phyloP scores from a whole-genome alignment of 1,139 yeast genomes.

The Pichia sp. region DNA sequence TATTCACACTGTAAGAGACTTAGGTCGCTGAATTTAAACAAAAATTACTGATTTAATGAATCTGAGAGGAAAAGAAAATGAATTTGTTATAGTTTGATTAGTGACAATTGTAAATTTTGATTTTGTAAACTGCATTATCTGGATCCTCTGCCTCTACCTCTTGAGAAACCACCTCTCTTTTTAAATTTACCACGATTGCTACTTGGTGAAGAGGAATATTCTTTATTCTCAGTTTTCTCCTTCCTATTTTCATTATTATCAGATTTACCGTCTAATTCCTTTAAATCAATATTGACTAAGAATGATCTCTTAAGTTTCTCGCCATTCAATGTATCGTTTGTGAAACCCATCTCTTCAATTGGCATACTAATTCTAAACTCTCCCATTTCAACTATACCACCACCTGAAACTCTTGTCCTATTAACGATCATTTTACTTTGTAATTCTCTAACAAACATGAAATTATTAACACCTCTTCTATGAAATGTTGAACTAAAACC shows the following conservation, averaged over 20 bases:
- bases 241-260: background rate
- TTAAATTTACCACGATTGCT: slow-evolving; percentile 1
- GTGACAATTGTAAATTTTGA: background rate
- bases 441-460: slow-evolving; percentile 39
- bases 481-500: slow-evolving; percentile 40
- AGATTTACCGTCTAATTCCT: slow-evolving; percentile 28
- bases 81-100: no score
- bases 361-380: slow-evolving; percentile 34
- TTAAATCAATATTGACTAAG: slow-evolving; percentile 32
- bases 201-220: background rate
- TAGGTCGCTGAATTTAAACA: slow-evolving; percentile 23
- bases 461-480: slow-evolving; percentile 35
- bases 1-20: slow-evolving; percentile 34
- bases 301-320: slow-evolving; percentile 29
- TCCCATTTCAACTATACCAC: slow-evolving; percentile 23
- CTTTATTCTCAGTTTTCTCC: background rate
- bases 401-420: slow-evolving; percentile 23
- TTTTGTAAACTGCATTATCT: background rate
- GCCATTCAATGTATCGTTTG: slow-evolving; percentile 6
- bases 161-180: slow-evolving; percentile 3
- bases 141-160: slow-evolving; percentile 6
- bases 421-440: slow-evolving; percentile 36
- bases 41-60: slow-evolving; percentile 70
- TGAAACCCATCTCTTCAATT: slow-evolving; percentile 22
- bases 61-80: slow-evolving; percentile 37